Base-by-base conservation (phyloP, 176 grass and related monocot species). In the Musa itinerans region DNA sequence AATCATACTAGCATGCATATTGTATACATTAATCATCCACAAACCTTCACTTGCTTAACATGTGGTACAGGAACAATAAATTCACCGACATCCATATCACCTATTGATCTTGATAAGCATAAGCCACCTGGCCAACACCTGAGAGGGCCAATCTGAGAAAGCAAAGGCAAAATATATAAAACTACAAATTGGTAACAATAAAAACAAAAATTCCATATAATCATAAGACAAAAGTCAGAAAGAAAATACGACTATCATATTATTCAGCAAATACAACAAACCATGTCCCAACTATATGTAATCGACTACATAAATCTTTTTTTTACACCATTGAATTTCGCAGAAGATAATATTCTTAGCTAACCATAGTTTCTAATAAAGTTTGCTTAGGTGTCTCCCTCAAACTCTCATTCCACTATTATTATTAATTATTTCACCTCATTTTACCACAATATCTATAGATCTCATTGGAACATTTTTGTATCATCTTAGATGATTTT, bases 11-110 rank as follows among this genome's bases (percentile, higher is more conserved):
- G 29, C 10, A 20, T 8, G 50, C 8, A 49, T 43, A 69, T 69
- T 27, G 23, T 49, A 1, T 43, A 43, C 67, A 50, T 69, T 11
- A 69, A 50, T 27, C 15, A 17, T 27, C 49, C 11, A 72, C 88
- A 83, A 63, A 99, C 95, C 95, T 94, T 99, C 74, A 94, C 88
- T 94, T 99, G 95, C 76, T 99, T 99, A 74, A 99, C 90, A 86
- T 94, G 87, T 64, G 95, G 90, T 86, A 99, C 84, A 78, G 95
- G 80, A 76, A 99, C 86, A 82, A 99, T 94, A 62, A 84, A 93
- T 92, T 94, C 90, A 78, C 95, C 95, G 78, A 99, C 91, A 80
- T 99, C 90, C 64, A 83, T 74, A 84, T 99, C 95, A 68, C 88
- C 95, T 16, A 99, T 94, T 21, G 95, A 99, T 89, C 95, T 91